Conservation (phyloP, 805 yeast species). For the Clavispora carvajalis region DNA sequence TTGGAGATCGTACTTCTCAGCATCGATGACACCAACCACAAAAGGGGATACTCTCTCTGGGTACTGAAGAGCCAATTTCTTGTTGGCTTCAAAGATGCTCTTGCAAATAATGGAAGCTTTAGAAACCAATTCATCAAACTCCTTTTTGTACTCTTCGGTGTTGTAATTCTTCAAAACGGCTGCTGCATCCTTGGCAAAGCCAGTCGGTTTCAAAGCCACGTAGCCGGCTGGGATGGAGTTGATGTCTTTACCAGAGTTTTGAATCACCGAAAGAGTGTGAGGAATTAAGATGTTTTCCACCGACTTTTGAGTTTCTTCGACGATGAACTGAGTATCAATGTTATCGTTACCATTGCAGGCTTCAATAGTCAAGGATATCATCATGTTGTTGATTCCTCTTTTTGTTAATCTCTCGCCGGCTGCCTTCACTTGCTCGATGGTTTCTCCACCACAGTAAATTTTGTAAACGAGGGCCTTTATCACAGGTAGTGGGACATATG, state of each 20-base stretch:
- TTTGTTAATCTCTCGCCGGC: slow-evolving; percentile 64
- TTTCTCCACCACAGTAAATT: slow-evolving; percentile 88
- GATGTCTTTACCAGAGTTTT: slow-evolving; percentile 39
- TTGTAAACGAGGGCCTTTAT: slow-evolving; percentile 72
- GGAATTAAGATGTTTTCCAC: slow-evolving; percentile 65
- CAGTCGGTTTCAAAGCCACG: slow-evolving; percentile 91
- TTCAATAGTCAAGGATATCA: slow-evolving; percentile 91
- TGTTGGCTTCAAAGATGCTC: slow-evolving; percentile 50
- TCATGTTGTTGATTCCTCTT: slow-evolving; percentile 87
- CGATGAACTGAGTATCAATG: slow-evolving; percentile 55
- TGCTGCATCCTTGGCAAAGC: slow-evolving; percentile 74
- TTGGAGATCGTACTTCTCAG: slow-evolving; percentile 85
- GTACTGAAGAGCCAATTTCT: slow-evolving; percentile 40
- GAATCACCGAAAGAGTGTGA: slow-evolving; percentile 58
- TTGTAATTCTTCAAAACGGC: slow-evolving; percentile 59
- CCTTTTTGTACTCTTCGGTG: slow-evolving; percentile 37
- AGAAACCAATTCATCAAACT: slow-evolving; percentile 55
- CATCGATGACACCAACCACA: slow-evolving; percentile 78
- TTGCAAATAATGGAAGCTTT: slow-evolving; percentile 64
- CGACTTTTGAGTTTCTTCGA: slow-evolving; percentile 60
- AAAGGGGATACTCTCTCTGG: slow-evolving; percentile 70
- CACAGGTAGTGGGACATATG: slow-evolving; percentile 66
- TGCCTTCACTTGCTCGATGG: slow-evolving; percentile 57
- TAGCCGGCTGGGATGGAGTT: slow-evolving; percentile 84
- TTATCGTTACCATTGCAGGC: slow-evolving; percentile 77